Percentiles rank a stretch among this genome's conserved stretches.
phyloP scores from a whole-genome alignment of 441 rosid species.

The Brassica balearica region DNA sequence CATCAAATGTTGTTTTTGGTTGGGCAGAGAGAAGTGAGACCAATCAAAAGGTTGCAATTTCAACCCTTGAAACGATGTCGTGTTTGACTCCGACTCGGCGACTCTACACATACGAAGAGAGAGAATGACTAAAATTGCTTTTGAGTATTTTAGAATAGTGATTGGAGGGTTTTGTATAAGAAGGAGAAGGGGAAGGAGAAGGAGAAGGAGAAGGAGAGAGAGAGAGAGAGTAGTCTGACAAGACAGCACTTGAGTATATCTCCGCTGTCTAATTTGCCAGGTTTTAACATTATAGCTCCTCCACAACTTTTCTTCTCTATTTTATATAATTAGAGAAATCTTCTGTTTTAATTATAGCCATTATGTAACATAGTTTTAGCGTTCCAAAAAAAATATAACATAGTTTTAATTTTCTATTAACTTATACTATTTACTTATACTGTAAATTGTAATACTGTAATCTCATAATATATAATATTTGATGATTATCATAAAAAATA shows the following conservation, averaged over 20 bases:
- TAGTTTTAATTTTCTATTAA: conserved; percentile 1
- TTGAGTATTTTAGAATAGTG: conserved; percentile 8
- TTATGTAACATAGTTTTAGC: too few species aligned
- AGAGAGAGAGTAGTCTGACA: conserved; percentile 26
- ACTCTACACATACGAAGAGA: conserved; percentile 29
- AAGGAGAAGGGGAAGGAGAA: conserved; percentile 15
- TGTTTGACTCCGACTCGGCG: conserved; percentile 21
- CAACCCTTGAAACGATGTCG: conserved; percentile 41
- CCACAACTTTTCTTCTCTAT: conserved; percentile 45
- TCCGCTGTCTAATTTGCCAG: conserved; percentile 49
- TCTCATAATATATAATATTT: neutral
- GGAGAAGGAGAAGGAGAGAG: neutral
- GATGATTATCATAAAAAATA: too few species aligned
- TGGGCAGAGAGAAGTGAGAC: conserved; percentile 31
- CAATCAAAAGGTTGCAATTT: conserved; percentile 42
- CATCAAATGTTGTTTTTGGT: conserved; percentile 42
- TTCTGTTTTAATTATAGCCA: neutral
- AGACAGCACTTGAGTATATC: conserved; percentile 45
- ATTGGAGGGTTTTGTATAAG: conserved; percentile 41
- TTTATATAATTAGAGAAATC: conserved; percentile 10
- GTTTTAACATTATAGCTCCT: conserved; percentile 45
- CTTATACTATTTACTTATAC: neutral
- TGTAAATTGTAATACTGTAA: neutral
- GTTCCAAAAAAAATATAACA: too few species aligned
- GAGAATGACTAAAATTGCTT: conserved; percentile 20